Evolutionary conservation across 352 stramenopile species (phyloP).

Genomic region (Phytopythium montanum): DNA sequence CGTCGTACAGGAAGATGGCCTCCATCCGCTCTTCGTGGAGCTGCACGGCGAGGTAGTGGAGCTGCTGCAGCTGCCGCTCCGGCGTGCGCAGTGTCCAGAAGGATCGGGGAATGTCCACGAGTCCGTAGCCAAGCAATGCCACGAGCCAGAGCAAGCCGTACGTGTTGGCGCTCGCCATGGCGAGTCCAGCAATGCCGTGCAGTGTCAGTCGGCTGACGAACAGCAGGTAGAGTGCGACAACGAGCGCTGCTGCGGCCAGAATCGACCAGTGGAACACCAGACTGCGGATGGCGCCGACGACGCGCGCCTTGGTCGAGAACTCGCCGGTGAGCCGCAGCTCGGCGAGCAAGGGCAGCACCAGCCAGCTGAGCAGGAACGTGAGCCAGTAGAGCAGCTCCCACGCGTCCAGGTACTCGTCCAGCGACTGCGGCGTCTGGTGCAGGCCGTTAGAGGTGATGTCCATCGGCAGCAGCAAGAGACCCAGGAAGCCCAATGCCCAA

Average conservation of each 20-base stretch:
- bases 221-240: slow-evolving; percentile 48
- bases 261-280: slow-evolving; percentile 63
- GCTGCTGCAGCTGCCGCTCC: slow-evolving; percentile 29
- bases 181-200: slow-evolving; percentile 40
- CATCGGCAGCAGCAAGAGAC: slow-evolving; percentile 54
- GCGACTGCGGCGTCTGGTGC: not conserved
- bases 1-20: slow-evolving; percentile 55
- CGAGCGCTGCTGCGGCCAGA: slow-evolving; percentile 17
- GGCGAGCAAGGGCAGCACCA: slow-evolving; percentile 53
- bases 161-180: slow-evolving; percentile 61
- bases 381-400: slow-evolving; percentile 70
- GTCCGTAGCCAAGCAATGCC: slow-evolving; percentile 53
- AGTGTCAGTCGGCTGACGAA: slow-evolving; percentile 55
- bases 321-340: slow-evolving; percentile 64
- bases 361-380: slow-evolving; percentile 63
- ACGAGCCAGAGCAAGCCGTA: slow-evolving; percentile 68
- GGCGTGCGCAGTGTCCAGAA: slow-evolving; percentile 44
- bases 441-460: slow-evolving; percentile 47
- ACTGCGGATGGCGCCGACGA: slow-evolving; percentile 30
- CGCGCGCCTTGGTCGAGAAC: slow-evolving; percentile 37
- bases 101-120: slow-evolving; percentile 50
- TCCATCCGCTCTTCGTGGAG: slow-evolving; percentile 66
- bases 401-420: slow-evolving; percentile 19
- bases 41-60: slow-evolving; percentile 56
- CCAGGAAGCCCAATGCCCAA: slow-evolving; percentile 62